Conservation (phyloP, 2,329 filamentous ascomycete genomes). For the Fusarium pininemorale region DNA sequence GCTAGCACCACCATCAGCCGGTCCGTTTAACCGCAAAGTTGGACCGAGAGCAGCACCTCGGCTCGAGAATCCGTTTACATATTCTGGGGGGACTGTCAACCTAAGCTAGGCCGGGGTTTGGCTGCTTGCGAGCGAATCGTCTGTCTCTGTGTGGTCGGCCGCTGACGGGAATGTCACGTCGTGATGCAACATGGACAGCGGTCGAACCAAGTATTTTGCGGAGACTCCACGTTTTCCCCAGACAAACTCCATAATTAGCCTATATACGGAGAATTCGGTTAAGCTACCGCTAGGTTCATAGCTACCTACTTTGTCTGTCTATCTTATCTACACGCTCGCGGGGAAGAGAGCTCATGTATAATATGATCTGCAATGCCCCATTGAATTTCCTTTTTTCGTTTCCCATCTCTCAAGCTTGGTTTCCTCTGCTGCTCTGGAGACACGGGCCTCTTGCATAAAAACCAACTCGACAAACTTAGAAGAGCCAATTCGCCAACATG, state of each 20-base stretch:
- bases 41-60: slow-evolving; percentile 8
- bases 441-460: neutral
- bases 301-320: neutral
- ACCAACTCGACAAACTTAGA: neutral
- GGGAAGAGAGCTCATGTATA: slow-evolving; percentile 4
- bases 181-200: slow-evolving; percentile 5
- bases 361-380: slow-evolving; percentile 23
- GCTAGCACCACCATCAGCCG: slow-evolving; percentile 24
- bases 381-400: neutral
- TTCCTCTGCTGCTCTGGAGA: neutral
- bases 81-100: slow-evolving; percentile 1
- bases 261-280: slow-evolving; percentile 24
- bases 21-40: slow-evolving; percentile 32
- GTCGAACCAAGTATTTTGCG: slow-evolving; percentile 10
- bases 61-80: slow-evolving; percentile 8
- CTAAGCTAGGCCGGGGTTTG: neutral
- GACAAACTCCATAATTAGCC: slow-evolving; percentile 10
- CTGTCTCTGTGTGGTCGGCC: neutral
- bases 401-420: neutral
- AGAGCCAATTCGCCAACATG: slow-evolving; percentile 12
- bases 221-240: slow-evolving; percentile 29
- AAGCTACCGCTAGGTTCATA: slow-evolving; percentile 1
- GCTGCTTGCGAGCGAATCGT: slow-evolving; percentile 12
- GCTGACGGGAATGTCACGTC: slow-evolving; percentile 17
- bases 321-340: slow-evolving; percentile 2